Evolutionary conservation across 2,329 filamentous ascomycete species (phyloP).

Genomic region (Colletotrichum navitas): DNA sequence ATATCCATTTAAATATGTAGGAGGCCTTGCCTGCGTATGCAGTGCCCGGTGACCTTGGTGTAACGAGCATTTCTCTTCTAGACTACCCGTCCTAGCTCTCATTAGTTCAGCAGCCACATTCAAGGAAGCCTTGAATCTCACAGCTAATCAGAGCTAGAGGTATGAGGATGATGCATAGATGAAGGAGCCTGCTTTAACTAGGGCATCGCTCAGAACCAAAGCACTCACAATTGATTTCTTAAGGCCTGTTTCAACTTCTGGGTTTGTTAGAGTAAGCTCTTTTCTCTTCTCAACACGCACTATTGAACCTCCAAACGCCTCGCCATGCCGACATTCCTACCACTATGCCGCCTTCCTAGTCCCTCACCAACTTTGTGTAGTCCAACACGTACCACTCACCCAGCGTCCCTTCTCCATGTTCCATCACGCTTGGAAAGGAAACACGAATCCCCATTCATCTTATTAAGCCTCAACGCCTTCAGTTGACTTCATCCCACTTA

Average conservation of each 20-base stretch:
- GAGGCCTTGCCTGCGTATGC: neutral
- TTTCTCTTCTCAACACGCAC: constrained; percentile 3
- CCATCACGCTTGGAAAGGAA: too few species aligned
- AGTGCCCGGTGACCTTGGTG: neutral
- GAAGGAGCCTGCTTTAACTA: neutral
- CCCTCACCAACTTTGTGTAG: neutral
- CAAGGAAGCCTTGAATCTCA: neutral
- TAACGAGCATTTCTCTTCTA: neutral
- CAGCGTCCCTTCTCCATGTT: neutral
- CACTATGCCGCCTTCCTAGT: constrained; percentile 12
- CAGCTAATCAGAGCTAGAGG: neutral
- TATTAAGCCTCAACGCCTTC: neutral
- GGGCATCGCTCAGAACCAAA: neutral
- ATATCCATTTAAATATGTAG: neutral
- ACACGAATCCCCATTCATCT: neutral
- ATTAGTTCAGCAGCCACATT: too few species aligned
- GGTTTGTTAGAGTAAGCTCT: neutral
- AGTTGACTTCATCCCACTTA: constrained; percentile 59
- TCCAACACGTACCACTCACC: neutral
- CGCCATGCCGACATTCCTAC: constrained; percentile 16
- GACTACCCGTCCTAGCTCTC: neutral
- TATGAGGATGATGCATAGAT: neutral
- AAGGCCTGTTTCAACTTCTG: neutral
- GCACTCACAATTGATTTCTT: neutral
- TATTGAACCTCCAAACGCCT: constrained; percentile 25